A percentile compares a stretch with the other conserved stretches of the same genome.
Conservation (phyloP, 176 grass and related monocot genomes). For the Aegilops bicornis region DNA sequence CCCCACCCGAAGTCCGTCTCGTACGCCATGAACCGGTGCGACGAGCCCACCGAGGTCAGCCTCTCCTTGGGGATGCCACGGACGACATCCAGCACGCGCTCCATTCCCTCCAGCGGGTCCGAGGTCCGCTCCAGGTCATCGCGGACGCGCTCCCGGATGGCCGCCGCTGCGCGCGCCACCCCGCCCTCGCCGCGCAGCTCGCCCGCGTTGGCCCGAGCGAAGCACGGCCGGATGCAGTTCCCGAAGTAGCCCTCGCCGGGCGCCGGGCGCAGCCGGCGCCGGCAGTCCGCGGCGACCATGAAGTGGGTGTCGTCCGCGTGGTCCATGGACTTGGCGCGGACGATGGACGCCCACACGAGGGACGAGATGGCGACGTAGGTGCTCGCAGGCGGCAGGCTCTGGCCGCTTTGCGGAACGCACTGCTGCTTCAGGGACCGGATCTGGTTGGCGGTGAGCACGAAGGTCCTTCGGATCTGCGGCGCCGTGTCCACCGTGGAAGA, state of each 20-base stretch:
- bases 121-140: background rate
- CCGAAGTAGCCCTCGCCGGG: conserved; percentile 35
- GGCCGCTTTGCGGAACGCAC: background rate
- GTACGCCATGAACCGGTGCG: conserved; percentile 38
- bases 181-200: conserved; percentile 15
- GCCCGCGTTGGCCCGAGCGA: background rate
- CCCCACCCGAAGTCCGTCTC: conserved; percentile 45
- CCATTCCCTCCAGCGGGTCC: background rate
- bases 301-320: conserved; percentile 11
- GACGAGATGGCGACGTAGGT: conserved; percentile 39
- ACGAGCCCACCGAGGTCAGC: background rate
- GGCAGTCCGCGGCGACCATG: conserved; percentile 28
- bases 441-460: background rate
- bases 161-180: background rate
- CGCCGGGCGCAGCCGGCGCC: conserved; percentile 27
- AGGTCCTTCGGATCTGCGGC: background rate
- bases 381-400: background rate
- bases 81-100: background rate
- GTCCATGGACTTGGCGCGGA: conserved; percentile 4
- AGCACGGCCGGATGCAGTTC: conserved; percentile 38
- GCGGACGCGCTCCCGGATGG: background rate
- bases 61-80: background rate
- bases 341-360: conserved; percentile 19
- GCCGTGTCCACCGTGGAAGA: background rate
- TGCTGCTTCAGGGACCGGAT: conserved; percentile 24